Base-by-base conservation (phyloP, 768 basidiomycete species). In the Lactifluus echinatus region DNA sequence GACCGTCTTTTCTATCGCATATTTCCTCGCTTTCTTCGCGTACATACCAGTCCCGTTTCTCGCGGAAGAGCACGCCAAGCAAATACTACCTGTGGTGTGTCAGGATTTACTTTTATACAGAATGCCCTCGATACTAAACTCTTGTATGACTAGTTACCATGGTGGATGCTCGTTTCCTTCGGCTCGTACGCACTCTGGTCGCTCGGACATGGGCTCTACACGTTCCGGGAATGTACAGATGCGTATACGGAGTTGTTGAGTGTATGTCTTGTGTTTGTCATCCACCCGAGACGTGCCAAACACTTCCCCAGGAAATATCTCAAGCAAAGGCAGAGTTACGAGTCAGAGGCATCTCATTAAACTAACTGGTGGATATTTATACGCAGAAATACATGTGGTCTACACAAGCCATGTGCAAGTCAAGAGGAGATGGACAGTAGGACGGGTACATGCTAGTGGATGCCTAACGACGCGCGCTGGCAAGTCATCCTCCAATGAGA, bases 141-240 rank as follows among this genome's bases (percentile, higher is more conserved):
- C 29, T 40, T 21, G 39, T 37, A n/a, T 53, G n/a, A n/a, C 49
- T 55, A 89, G 89, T 69, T 90, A 29, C 88, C 89, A 2, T 92
- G 85, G 84, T 90, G 87, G 87, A 65, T 88, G 8, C 77, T 91
- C 12, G 83, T 91, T 2, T 74, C 84, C 1, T 89, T 89, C 61
- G 89, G 89, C 12, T 82, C 88, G 1, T 91, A 87, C 67, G 85
- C 85, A 17, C 77, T 91, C 11, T 82, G 81, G 72, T 85, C 83
- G 10, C 79, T 91, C 19, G 88, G 89, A 10, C 80, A 81, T 77
- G 89, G 88, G 2, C 66, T 90, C 42, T 78, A 82, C 62, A 83
- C 83, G 2, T 85, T 89, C 64, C 72, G 79, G 64, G 89, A 91
- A 63, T 87, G 87, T 67, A 84, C 87, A 39, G 87, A 90, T 63